These are phyloP conservation scores for Austroboletus eburneus DNA, from an alignment of 768 basidiomycete genomes.

Conservation along the genomic window DNA sequence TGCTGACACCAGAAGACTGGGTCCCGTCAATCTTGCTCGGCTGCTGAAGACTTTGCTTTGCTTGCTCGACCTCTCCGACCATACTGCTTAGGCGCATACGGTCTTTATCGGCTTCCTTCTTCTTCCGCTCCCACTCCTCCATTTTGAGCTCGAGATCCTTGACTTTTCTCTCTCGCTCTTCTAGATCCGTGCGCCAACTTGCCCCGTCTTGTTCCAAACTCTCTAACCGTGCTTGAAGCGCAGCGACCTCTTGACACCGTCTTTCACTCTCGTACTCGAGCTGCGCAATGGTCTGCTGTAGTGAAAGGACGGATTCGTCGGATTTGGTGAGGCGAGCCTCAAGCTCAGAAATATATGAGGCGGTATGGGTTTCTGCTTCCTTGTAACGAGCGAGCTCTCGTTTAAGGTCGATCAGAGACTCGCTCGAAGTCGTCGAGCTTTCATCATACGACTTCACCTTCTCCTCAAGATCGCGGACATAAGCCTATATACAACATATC, in stretches of 20 bases:
- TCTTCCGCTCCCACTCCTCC: slow-evolving; percentile 72
- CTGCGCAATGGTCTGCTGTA: slow-evolving; percentile 68
- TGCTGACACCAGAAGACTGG: slow-evolving; percentile 28
- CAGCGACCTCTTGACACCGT: slow-evolving; percentile 67
- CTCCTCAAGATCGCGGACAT: slow-evolving; percentile 90
- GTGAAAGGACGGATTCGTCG: slow-evolving; percentile 67
- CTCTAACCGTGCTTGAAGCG: slow-evolving; percentile 69
- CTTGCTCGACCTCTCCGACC: slow-evolving; percentile 66
- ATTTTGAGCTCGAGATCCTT: slow-evolving; percentile 75
- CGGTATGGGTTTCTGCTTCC: slow-evolving; percentile 67
- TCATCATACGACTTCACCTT: slow-evolving; percentile 87
- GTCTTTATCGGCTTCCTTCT: slow-evolving; percentile 61
- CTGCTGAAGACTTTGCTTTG: slow-evolving; percentile 62
- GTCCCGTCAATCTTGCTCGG: slow-evolving; percentile 27
- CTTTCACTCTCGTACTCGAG: slow-evolving; percentile 74
- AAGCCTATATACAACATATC: slow-evolving; percentile 52
- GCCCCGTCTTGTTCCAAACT: slow-evolving; percentile 68
- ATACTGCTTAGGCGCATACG: slow-evolving; percentile 62
- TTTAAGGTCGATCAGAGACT: slow-evolving; percentile 77
- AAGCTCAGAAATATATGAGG: slow-evolving; percentile 81
- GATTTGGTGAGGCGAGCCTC: slow-evolving; percentile 76
- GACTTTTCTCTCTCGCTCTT: slow-evolving; percentile 74
- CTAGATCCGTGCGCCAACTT: slow-evolving; percentile 80
- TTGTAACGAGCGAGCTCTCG: slow-evolving; percentile 77
- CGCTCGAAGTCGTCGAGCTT: slow-evolving; percentile 66